Base-by-base conservation (phyloP, 441 rosid species). In the Rhodomyrtus psidioides region DNA sequence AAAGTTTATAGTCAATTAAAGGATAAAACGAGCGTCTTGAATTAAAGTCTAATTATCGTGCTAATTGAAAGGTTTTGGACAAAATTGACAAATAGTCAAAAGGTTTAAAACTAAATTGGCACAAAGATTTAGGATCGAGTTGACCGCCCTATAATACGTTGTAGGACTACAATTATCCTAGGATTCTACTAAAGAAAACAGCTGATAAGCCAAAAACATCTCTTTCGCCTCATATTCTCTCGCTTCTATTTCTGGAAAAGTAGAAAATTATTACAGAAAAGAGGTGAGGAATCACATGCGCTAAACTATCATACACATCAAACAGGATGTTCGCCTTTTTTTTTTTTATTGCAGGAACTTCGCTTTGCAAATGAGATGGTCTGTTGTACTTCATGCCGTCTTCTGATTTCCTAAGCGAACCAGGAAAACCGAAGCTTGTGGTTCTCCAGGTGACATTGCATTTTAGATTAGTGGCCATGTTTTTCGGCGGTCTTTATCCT, bases 301-400 rank as follows among this genome's bases (percentile, higher is more conserved):
- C 82, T 24, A 86, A 65, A 82, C 65, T 87, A 90, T 89, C 87
- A 87, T 90, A 89, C 90, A 89, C 59, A 87, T 54, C 46, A 88
- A 90, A 90, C 60, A 58, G 82, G 83, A 70, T 82, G 55, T 55
- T 58, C 53, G 6, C 12, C 12, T 49, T 49, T 44, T 44, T 44
- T 4, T 4, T 34, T 34, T 34, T 60, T 28, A 4, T 60, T 28
- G 39, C 74, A 28, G 74, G 74, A 60, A 60, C 74, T 15, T 28
- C 6, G 42, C 74, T 28, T 60, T 60, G 4, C 70, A 28, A 60
- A 28, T 4, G 42, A 60, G 74, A 60, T 60, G 74, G 42, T 60
- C 34, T 34, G 34, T 34, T 34, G 34, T 34, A 4, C 30, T 58
- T n/a, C 65, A n/a, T 15, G 27, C 42, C 17, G 23, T 60, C 39